Conservation (phyloP, 805 yeast species). For the Candida sonorensis region DNA sequence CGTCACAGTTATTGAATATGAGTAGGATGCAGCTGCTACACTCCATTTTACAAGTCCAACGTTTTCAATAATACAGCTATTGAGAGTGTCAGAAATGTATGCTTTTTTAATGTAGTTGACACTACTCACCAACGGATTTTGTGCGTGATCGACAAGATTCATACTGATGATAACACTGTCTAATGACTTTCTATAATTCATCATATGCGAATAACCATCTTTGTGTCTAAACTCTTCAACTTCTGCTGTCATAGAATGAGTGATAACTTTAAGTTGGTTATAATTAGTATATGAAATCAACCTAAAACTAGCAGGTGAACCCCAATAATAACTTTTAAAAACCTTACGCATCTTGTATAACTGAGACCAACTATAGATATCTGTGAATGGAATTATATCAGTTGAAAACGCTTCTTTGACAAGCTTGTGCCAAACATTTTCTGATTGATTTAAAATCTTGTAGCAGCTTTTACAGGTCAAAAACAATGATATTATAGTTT, state of each 20-base stretch:
- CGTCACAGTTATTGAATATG: slow-evolving; percentile 30
- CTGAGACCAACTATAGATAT: slow-evolving; percentile 42
- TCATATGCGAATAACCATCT: slow-evolving; percentile 6
- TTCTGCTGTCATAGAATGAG: too few relatives aligned
- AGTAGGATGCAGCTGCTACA: slow-evolving; percentile 23
- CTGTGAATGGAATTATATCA: slow-evolving; percentile 34
- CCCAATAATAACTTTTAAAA: slow-evolving; percentile 41
- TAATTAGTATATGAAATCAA: slow-evolving; percentile 30
- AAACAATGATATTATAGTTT: slow-evolving; percentile 37
- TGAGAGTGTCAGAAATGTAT: slow-evolving; percentile 62
- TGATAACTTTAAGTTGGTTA: too few relatives aligned
- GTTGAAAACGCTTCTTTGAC: slow-evolving; percentile 39
- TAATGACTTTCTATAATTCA: slow-evolving; percentile 6
- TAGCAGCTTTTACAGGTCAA: slow-evolving; percentile 33
- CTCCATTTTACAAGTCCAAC: slow-evolving; percentile 59
- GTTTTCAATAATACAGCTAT: slow-evolving; percentile 40
- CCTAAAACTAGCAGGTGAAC: slow-evolving; percentile 40
- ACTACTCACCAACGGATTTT: slow-evolving; percentile 1
- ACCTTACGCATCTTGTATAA: slow-evolving; percentile 34
- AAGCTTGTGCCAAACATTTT: slow-evolving; percentile 39
- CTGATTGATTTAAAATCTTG: slow-evolving; percentile 29
- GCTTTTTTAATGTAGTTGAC: slow-evolving; percentile 34
- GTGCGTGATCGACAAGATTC: slow-evolving; percentile 46
- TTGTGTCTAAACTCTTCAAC: slow-evolving; percentile 7
- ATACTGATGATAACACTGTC: slow-evolving; percentile 36